A percentile compares a stretch with the other conserved stretches of the same genome.
Conservation (phyloP, 2,329 filamentous ascomycete genomes). For the Chrysoporthe puriensis region DNA sequence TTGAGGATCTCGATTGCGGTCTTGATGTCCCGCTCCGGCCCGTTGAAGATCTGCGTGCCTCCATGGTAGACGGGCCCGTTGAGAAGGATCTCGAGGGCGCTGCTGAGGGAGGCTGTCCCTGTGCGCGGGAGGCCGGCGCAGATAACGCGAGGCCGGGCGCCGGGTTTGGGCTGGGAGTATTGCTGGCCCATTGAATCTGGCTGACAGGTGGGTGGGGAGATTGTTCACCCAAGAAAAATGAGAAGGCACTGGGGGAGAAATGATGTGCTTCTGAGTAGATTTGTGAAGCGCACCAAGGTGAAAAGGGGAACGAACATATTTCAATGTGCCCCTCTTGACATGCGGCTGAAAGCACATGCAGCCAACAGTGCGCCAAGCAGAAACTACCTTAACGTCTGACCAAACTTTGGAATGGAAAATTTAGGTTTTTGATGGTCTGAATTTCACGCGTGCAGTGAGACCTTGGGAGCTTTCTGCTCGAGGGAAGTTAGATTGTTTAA, state of each 20-base stretch:
- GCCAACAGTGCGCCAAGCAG: too few relatives aligned
- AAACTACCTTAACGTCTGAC: too few relatives aligned
- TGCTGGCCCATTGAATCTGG: constrained; percentile 30
- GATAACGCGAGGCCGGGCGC: constrained; percentile 33
- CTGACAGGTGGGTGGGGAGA: background rate
- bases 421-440: too few relatives aligned
- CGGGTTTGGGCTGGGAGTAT: constrained; percentile 31
- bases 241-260: background rate
- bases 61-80: constrained; percentile 33
- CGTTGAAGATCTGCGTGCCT: constrained; percentile 32
- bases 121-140: constrained; percentile 35
- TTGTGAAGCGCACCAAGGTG: background rate
- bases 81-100: constrained; percentile 34
- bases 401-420: too few relatives aligned
- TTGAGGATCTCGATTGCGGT: background rate
- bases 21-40: constrained; percentile 29
- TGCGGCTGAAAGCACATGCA: background rate
- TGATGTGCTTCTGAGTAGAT: background rate
- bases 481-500: background rate
- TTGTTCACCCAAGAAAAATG: background rate
- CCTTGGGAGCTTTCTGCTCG: background rate
- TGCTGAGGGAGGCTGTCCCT: constrained; percentile 34
- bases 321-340: background rate
- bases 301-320: background rate
- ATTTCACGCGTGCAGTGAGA: too few relatives aligned